These are phyloP conservation scores for Dittrichia graveolens DNA, from an alignment of 129 eudicot genomes.

Conservation along the genomic window DNA sequence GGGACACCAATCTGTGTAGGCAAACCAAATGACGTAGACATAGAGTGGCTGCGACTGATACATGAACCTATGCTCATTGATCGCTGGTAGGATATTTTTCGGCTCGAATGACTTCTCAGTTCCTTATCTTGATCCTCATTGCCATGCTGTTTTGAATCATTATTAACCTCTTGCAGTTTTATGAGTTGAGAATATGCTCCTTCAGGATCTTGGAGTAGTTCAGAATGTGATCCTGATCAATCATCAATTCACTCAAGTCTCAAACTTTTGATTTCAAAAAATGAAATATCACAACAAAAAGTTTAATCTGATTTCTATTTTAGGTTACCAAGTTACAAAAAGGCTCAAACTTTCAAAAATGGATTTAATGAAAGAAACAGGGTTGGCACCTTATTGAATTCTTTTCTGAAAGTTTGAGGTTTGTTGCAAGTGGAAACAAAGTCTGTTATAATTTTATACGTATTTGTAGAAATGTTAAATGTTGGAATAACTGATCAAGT, in stretches of 20 bases:
- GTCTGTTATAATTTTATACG: too few relatives aligned
- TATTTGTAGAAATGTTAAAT: too few relatives aligned
- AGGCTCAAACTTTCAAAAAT: background rate
- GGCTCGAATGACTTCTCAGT: conserved; percentile 24
- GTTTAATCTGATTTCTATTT: conserved; percentile 9
- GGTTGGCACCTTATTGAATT: too few relatives aligned
- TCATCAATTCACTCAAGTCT: background rate
- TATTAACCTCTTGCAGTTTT: conserved; percentile 30
- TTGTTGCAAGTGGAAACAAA: too few relatives aligned
- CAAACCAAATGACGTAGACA: conserved; percentile 50
- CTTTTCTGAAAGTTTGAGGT: too few relatives aligned
- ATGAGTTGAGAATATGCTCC: conserved; percentile 35
- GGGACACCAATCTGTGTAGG: conserved; percentile 37
- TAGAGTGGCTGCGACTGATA: conserved; percentile 61
- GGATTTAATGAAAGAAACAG: conserved; percentile 50
- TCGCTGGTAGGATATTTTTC: conserved; percentile 31
- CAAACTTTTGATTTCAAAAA: background rate
- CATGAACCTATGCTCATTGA: conserved; percentile 70
- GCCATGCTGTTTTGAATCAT: background rate
- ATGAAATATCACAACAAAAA: background rate
- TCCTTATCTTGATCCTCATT: conserved; percentile 29
- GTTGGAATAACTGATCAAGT: background rate
- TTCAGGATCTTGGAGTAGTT: conserved; percentile 28
- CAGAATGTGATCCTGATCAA: conserved; percentile 29
- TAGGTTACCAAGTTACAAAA: background rate